These are phyloP conservation scores for Candida quercuum DNA, from an alignment of 805 yeast species.

Conservation along the genomic window DNA sequence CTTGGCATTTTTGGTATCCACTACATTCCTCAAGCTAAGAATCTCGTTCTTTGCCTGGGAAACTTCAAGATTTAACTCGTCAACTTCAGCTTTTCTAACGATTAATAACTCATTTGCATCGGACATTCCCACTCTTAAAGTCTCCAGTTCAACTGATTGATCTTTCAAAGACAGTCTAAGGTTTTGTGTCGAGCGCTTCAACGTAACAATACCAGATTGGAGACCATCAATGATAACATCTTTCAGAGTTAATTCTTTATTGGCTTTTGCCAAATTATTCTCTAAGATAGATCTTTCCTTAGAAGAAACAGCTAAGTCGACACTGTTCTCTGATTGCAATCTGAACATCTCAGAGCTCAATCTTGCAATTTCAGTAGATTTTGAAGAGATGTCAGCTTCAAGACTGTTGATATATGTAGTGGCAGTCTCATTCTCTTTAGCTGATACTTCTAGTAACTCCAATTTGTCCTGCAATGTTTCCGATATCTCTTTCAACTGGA, in stretches of 20 bases:
- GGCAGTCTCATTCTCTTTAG: background rate
- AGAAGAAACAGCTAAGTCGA: background rate
- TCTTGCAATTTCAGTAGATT: slow-evolving; percentile 7
- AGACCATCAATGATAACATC: slow-evolving; percentile 8
- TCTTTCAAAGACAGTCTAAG: background rate
- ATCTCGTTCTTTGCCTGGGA: slow-evolving; percentile 8
- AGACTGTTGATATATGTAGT: background rate
- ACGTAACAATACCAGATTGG: slow-evolving; percentile 9
- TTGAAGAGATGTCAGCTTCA: background rate
- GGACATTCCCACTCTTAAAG: slow-evolving; percentile 1
- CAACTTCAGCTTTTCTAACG: slow-evolving; percentile 24
- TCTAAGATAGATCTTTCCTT: background rate
- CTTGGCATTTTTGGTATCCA: slow-evolving; percentile 8
- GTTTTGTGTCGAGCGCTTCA: background rate
- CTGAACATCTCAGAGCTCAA: slow-evolving; percentile 1
- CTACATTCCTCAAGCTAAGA: slow-evolving; percentile 1
- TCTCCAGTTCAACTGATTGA: background rate
- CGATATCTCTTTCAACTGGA: slow-evolving; percentile 13
- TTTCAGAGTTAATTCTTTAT: slow-evolving; percentile 8
- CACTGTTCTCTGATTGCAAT: background rate
- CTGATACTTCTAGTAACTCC: background rate
- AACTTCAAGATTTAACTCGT: slow-evolving; percentile 19
- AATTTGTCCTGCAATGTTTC: slow-evolving; percentile 12
- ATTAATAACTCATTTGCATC: slow-evolving; percentile 16
- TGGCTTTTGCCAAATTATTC: background rate